Evolutionary conservation across 495 filamentous ascomycete species (phyloP).

Genomic region (Emericellopsis terricola): DNA sequence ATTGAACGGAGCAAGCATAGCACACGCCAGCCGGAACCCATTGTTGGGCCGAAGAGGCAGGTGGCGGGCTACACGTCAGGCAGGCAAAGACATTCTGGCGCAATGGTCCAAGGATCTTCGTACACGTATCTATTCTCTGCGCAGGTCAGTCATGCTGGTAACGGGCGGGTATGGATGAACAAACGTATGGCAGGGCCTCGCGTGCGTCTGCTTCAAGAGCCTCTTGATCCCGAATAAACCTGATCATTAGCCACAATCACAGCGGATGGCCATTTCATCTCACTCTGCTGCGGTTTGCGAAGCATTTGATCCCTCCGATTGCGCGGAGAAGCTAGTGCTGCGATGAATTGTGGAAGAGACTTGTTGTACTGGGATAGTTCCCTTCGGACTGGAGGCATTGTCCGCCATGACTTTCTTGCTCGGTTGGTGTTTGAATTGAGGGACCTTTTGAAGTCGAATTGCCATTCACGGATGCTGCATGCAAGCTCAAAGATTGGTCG

Average conservation of each 20-base stretch:
- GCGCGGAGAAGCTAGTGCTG: constrained; percentile 44
- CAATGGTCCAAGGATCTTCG: constrained; percentile 66
- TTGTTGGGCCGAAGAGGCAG: constrained; percentile 35
- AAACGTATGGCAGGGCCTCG: constrained; percentile 79
- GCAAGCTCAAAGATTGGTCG: no score
- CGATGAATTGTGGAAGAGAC: no score
- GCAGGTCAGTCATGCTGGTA: constrained; percentile 1
- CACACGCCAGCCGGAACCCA: constrained; percentile 73
- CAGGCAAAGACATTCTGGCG: constrained; percentile 81
- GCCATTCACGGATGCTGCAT: neutral
- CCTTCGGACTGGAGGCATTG: no score
- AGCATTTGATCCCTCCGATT: constrained; percentile 25
- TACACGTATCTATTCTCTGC: constrained; percentile 83
- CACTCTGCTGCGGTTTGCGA: constrained; percentile 87
- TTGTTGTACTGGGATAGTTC: no score
- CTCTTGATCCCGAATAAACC: constrained; percentile 79
- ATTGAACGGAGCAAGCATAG: constrained; percentile 91
- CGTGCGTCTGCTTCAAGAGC: constrained; percentile 87
- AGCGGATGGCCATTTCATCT: constrained; percentile 12
- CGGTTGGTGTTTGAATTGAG: no score
- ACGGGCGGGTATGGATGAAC: constrained; percentile 5
- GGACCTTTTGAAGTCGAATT: neutral
- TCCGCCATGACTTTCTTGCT: no score
- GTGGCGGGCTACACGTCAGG: constrained; percentile 78
- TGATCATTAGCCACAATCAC: constrained; percentile 9